A percentile compares a stretch with the other conserved stretches of the same genome.
phyloP scores from a whole-genome alignment of 257 asterid genomes.

The Forsythia suspensa region DNA sequence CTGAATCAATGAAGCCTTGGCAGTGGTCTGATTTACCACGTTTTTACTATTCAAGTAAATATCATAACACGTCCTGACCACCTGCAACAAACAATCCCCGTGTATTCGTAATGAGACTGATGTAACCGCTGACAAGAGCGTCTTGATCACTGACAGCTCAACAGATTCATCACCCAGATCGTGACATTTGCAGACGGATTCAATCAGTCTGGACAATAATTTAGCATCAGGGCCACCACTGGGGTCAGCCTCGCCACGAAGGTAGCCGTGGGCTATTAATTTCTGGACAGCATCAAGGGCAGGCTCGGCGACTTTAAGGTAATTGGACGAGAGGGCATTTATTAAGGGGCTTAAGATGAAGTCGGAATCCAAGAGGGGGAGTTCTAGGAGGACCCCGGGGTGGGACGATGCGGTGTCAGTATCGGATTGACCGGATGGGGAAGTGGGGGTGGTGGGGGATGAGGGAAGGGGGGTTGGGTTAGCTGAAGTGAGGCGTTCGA shows the following conservation, averaged over 20 bases:
- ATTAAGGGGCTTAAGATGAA: slow-evolving; percentile 74
- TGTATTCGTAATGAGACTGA: slow-evolving; percentile 77
- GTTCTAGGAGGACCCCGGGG: slow-evolving; percentile 79
- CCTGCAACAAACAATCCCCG: slow-evolving; percentile 85
- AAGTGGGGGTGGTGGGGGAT: slow-evolving; percentile 46
- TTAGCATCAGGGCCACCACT: slow-evolving; percentile 75
- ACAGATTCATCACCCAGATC: slow-evolving; percentile 79
- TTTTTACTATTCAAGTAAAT: slow-evolving; percentile 83
- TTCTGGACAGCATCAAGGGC: slow-evolving; percentile 93
- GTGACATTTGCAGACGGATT: slow-evolving; percentile 85
- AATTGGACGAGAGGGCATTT: slow-evolving; percentile 61
- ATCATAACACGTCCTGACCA: slow-evolving; percentile 91
- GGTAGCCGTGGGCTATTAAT: slow-evolving; percentile 79
- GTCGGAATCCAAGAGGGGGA: slow-evolving; percentile 70
- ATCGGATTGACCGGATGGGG: slow-evolving; percentile 55
- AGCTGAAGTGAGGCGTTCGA: slow-evolving; percentile 67
- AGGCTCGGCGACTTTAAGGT: slow-evolving; percentile 78
- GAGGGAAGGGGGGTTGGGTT: slow-evolving; percentile 46
- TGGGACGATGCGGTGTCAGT: slow-evolving; percentile 39
- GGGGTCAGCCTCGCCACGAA: slow-evolving; percentile 87
- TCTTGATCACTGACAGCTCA: slow-evolving; percentile 79
- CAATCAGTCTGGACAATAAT: slow-evolving; percentile 65
- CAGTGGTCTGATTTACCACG: slow-evolving; percentile 90
- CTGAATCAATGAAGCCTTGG: slow-evolving; percentile 94
- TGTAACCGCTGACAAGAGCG: slow-evolving; percentile 84